Conservation (phyloP, 2,329 filamentous ascomycete genomes). For the Biscogniauxia marginata region DNA sequence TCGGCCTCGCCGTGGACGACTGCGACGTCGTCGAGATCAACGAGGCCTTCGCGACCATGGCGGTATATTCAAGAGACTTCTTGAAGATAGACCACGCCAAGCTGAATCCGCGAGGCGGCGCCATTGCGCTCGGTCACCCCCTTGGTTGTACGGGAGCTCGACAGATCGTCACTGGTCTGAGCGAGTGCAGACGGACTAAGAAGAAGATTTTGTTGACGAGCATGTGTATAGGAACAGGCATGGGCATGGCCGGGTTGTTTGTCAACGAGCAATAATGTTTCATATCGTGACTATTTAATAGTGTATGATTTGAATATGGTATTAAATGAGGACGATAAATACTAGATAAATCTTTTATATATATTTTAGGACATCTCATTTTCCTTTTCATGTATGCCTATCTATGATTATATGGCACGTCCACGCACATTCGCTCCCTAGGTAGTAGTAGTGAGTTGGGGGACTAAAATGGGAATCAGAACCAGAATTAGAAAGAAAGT, state of each 20-base stretch:
- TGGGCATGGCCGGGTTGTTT: conserved; percentile 67
- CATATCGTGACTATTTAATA: no score
- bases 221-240: conserved; percentile 78
- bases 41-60: conserved; percentile 98
- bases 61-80: conserved; percentile 81
- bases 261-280: conserved; percentile 53
- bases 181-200: conserved; percentile 78
- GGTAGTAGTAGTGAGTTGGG: no score
- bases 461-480: no score
- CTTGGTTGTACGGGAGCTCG: conserved; percentile 75
- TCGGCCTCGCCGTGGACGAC: conserved; percentile 75
- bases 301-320: no score
- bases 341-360: no score
- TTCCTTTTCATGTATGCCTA: no score
- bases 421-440: no score
- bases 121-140: conserved; percentile 80
- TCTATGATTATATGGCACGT: no score
- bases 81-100: conserved; percentile 70
- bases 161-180: conserved; percentile 87
- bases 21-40: conserved; percentile 92
- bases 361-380: no score
- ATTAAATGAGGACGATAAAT: no score
- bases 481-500: no score
- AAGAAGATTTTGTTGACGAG: conserved; percentile 90
- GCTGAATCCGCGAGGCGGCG: conserved; percentile 79